Evolutionary conservation across 2,329 filamentous ascomycete species (phyloP).

Genomic region (Aspergillus carbonarius): DNA sequence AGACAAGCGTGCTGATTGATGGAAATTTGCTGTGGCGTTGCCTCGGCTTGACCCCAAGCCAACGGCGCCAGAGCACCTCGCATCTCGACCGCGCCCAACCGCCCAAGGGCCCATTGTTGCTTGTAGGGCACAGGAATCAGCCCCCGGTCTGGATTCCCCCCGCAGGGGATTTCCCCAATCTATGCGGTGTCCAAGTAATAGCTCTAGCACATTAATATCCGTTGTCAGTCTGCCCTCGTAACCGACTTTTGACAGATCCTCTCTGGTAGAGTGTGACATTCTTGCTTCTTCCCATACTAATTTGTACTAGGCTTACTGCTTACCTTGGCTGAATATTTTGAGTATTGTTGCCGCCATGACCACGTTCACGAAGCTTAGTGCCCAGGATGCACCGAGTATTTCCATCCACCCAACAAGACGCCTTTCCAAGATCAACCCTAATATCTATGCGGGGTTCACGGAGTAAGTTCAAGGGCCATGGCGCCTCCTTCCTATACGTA

Average conservation of each 20-base stretch:
- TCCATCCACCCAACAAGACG: constrained; percentile 64
- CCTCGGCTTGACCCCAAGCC: constrained; percentile 18
- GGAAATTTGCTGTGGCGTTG: constrained; percentile 20
- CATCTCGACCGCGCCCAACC: background rate
- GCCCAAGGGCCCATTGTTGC: constrained; percentile 2
- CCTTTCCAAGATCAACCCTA: constrained; percentile 72
- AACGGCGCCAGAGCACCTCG: constrained; percentile 10
- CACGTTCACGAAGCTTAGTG: constrained; percentile 67
- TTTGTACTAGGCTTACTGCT: constrained; percentile 8
- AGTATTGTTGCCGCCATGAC: constrained; percentile 55
- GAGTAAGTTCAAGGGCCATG: constrained; percentile 56
- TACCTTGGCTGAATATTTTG: background rate
- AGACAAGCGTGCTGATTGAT: constrained; percentile 21
- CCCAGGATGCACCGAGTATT: constrained; percentile 62
- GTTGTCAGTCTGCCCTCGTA: constrained; percentile 13
- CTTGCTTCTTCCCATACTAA: constrained; percentile 7
- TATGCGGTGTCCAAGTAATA: constrained; percentile 11
- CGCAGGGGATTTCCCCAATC: constrained; percentile 36
- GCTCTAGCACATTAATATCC: constrained; percentile 20
- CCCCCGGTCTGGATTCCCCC: constrained; percentile 18
- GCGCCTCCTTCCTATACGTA: background rate
- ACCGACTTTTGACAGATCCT: constrained; percentile 3
- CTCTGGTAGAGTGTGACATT: background rate
- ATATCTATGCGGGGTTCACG: constrained; percentile 81
- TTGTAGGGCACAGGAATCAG: background rate